phyloP scores from a whole-genome alignment of 2,329 filamentous ascomycete species.

The Dactylella cylindrospora region DNA sequence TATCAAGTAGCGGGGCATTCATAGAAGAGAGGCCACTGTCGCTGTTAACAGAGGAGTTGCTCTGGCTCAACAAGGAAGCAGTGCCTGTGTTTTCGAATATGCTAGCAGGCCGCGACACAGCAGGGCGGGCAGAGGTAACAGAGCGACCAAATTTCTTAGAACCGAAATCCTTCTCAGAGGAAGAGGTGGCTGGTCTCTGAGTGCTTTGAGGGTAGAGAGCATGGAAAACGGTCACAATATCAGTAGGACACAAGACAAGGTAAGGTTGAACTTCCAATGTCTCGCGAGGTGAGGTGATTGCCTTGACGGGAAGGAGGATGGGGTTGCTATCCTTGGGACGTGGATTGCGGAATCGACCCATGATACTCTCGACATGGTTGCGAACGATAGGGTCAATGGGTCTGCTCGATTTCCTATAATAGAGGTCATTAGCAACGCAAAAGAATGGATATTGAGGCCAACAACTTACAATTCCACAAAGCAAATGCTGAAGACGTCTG shows the following conservation, averaged over 20 bases:
- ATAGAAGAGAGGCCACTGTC: conserved; percentile 64
- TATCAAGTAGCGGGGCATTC: conserved; percentile 60
- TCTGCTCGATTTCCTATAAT: conserved; percentile 48
- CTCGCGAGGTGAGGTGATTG: conserved; percentile 70
- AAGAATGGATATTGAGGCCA: not conserved
- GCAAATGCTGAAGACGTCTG: conserved; percentile 48
- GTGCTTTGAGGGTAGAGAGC: conserved; percentile 68
- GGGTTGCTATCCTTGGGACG: conserved; percentile 57
- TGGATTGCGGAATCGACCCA: conserved; percentile 47
- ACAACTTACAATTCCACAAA: conserved; percentile 47
- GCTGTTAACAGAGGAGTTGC: conserved; percentile 70
- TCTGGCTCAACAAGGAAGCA: conserved; percentile 70
- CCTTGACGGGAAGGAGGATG: conserved; percentile 63
- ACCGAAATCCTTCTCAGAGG: conserved; percentile 56
- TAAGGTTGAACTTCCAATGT: conserved; percentile 79
- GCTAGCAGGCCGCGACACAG: conserved; percentile 51
- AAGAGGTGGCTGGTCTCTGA: conserved; percentile 34
- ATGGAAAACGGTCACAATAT: conserved; percentile 77
- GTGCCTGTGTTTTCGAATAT: conserved; percentile 62
- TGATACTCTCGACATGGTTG: conserved; percentile 48
- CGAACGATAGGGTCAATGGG: conserved; percentile 49
- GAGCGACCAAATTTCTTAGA: conserved; percentile 52
- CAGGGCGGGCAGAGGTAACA: conserved; percentile 30
- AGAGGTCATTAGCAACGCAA: not conserved
- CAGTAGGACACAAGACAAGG: conserved; percentile 74